Percentiles rank a stretch among this genome's conserved stretches.
phyloP scores from a whole-genome alignment of 1,284 basidiomycete species.

The Crocinoboletus sp. region DNA sequence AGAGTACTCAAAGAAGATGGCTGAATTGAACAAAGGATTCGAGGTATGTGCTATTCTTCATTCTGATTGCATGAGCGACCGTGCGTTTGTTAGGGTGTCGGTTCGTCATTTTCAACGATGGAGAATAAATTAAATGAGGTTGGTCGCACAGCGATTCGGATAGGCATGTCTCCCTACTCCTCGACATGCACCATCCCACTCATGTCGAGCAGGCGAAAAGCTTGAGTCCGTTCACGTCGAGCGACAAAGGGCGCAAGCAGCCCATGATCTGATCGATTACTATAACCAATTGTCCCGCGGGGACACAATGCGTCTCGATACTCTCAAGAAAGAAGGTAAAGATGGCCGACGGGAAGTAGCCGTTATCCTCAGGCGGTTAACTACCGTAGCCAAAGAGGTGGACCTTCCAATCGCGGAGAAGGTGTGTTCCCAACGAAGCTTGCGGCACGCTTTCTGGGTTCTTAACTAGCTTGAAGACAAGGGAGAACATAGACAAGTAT shows the following conservation, averaged over 20 bases:
- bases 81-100: slow-evolving; percentile 56
- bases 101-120: slow-evolving; percentile 79
- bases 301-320: slow-evolving; percentile 76
- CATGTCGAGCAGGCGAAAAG: slow-evolving; percentile 70
- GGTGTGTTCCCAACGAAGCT: slow-evolving; percentile 39
- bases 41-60: slow-evolving; percentile 51
- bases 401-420: slow-evolving; percentile 80
- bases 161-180: slow-evolving; percentile 52
- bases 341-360: slow-evolving; percentile 89
- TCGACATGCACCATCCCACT: slow-evolving; percentile 9
- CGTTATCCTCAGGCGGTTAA: slow-evolving; percentile 83
- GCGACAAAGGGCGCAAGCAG: slow-evolving; percentile 89
- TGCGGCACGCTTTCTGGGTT: neutral
- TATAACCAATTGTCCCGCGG: slow-evolving; percentile 92
- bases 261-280: slow-evolving; percentile 92
- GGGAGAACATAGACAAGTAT: slow-evolving; percentile 90
- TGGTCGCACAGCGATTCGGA: slow-evolving; percentile 90
- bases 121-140: slow-evolving; percentile 91
- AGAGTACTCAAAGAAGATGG: slow-evolving; percentile 93
- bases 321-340: slow-evolving; percentile 80
- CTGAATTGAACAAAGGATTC: slow-evolving; percentile 89
- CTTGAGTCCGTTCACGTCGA: slow-evolving; percentile 94
- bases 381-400: slow-evolving; percentile 88
- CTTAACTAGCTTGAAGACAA: slow-evolving; percentile 47
- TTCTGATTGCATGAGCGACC: slow-evolving; percentile 4